Conservation (phyloP, 2,329 filamentous ascomycete genomes). For the Microcyclospora pomicola region DNA sequence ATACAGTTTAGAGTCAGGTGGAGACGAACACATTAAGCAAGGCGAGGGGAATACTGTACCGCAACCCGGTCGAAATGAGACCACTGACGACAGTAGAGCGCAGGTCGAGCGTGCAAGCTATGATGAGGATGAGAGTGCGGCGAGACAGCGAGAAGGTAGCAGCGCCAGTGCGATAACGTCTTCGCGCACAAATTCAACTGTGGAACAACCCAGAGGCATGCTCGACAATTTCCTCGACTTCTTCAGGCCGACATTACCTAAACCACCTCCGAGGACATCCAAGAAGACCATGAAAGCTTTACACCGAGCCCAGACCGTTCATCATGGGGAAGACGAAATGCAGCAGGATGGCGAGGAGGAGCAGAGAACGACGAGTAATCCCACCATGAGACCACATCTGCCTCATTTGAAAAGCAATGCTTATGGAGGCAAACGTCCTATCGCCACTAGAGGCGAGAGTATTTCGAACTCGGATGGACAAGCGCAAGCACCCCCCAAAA, state of each 20-base stretch:
- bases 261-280: constrained; percentile 23
- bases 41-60: constrained; percentile 43
- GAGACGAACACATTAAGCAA: constrained; percentile 12
- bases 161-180: constrained; percentile 3
- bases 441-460: constrained; percentile 37
- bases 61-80: constrained; percentile 52
- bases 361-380: constrained; percentile 15
- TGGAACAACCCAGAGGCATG: constrained; percentile 24
- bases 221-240: constrained; percentile 52
- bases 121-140: constrained; percentile 30
- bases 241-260: constrained; percentile 51
- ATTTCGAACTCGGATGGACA: constrained; percentile 29
- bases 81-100: constrained; percentile 42
- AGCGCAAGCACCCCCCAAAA: constrained; percentile 58
- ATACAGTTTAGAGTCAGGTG: constrained; percentile 10
- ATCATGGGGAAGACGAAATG: constrained; percentile 25
- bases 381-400: constrained; percentile 19
- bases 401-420: constrained; percentile 9
- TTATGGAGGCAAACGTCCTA: constrained; percentile 25
- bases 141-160: constrained; percentile 24
- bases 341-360: constrained; percentile 10
- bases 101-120: constrained; percentile 15
- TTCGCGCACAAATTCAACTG: constrained; percentile 1
- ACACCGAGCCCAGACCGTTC: constrained; percentile 58
- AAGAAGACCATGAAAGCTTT: constrained; percentile 24